These are phyloP conservation scores for Leucosporidium scottii DNA, from an alignment of 768 basidiomycete species.

Conservation along the genomic window DNA sequence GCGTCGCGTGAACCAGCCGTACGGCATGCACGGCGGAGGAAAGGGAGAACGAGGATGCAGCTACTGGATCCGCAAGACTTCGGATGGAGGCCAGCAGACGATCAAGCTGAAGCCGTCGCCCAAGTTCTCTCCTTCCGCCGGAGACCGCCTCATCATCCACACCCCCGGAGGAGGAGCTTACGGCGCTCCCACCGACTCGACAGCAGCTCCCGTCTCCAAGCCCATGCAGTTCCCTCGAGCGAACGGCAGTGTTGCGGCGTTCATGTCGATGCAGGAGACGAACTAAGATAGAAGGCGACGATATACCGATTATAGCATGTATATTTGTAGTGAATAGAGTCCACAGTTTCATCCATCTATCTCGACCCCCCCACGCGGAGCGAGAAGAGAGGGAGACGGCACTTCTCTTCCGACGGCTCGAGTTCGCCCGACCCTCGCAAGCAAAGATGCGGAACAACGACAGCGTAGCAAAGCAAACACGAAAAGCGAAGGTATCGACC, in stretches of 20 bases:
- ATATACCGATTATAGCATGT: no score
- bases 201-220: not conserved
- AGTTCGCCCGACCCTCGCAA: no score
- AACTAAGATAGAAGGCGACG: no score
- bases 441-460: no score
- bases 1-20: slow-evolving; percentile 78
- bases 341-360: no score
- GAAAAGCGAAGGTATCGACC: no score
- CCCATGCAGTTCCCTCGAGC: slow-evolving; percentile 6
- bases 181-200: slow-evolving; percentile 46
- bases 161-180: slow-evolving; percentile 89
- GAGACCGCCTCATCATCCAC: slow-evolving; percentile 70
- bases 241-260: slow-evolving; percentile 10
- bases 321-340: no score
- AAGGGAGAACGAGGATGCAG: slow-evolving; percentile 66
- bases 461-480: no score
- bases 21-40: slow-evolving; percentile 74
- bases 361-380: no score
- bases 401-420: no score
- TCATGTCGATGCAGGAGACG: slow-evolving; percentile 1
- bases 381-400: no score
- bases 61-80: slow-evolving; percentile 57
- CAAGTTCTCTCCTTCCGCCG: slow-evolving; percentile 45
- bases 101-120: slow-evolving; percentile 11
- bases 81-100: slow-evolving; percentile 51